A percentile compares a stretch with the other conserved stretches of the same genome.
These are phyloP conservation scores for Telfairia occidentalis DNA, from an alignment of 331 rosid species.

Conservation along the genomic window DNA sequence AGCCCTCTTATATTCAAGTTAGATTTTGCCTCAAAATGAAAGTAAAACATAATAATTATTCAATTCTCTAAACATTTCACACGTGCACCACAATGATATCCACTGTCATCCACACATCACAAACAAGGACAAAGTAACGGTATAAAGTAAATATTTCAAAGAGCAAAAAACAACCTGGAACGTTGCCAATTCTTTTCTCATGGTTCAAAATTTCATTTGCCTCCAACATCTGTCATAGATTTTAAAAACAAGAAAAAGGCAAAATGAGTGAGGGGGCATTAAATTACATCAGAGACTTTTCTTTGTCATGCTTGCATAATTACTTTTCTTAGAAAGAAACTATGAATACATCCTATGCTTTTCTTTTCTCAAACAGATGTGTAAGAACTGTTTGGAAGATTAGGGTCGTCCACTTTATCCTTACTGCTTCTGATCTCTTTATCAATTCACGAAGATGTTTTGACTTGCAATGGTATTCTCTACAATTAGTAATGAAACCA, in stretches of 20 bases:
- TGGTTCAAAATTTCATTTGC: constrained; percentile 35
- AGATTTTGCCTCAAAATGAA: background rate
- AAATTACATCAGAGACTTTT: background rate
- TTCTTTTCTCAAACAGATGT: background rate
- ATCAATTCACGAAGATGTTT: background rate
- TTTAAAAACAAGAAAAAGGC: background rate
- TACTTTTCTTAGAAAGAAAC: background rate
- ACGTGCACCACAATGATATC: background rate
- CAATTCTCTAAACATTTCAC: background rate
- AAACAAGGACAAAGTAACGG: background rate
- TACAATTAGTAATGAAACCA: background rate
- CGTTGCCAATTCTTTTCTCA: constrained; percentile 52
- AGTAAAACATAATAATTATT: background rate
- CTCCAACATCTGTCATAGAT: constrained; percentile 54
- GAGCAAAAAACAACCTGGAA: constrained; percentile 59
- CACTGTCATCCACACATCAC: background rate
- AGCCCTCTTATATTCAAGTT: background rate
- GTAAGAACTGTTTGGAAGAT: background rate
- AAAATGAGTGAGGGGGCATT: background rate
- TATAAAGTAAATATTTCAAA: background rate
- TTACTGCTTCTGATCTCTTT: background rate
- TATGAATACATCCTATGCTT: background rate
- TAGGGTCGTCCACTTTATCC: background rate
- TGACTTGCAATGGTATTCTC: background rate
- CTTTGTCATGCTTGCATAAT: background rate